phyloP scores from a whole-genome alignment of 2,329 filamentous ascomycete species.

The Lasiodiplodia sp. region DNA sequence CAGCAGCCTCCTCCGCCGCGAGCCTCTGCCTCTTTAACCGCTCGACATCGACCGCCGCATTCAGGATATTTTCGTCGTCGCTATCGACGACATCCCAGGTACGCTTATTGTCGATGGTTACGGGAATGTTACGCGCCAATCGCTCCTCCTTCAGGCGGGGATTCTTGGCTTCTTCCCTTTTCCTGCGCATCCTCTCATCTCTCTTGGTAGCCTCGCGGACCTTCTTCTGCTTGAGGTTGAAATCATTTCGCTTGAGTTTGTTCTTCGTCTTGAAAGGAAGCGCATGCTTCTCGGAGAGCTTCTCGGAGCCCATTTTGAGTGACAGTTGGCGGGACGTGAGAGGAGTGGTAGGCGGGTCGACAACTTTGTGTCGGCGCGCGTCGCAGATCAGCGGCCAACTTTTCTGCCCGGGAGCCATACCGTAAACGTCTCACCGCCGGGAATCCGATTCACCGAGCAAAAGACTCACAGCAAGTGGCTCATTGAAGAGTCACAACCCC shows the following conservation, averaged over 20 bases:
- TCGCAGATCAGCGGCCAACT: constrained; percentile 24
- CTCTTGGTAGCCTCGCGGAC: constrained; percentile 75
- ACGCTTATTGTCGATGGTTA: constrained; percentile 80
- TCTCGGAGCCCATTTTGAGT: constrained; percentile 58
- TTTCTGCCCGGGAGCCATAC: constrained; percentile 24
- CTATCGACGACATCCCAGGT: constrained; percentile 32
- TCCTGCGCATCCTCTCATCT: constrained; percentile 77
- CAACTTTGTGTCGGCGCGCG: constrained; percentile 9
- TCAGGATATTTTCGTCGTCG: constrained; percentile 38
- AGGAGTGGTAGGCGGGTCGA: constrained; percentile 4
- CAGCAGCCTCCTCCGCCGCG: constrained; percentile 29
- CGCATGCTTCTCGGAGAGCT: constrained; percentile 53
- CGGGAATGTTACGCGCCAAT: constrained; percentile 77
- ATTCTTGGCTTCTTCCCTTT: constrained; percentile 85
- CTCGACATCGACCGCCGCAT: constrained; percentile 54
- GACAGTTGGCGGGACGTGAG: constrained; percentile 8
- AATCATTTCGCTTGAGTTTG: constrained; percentile 78
- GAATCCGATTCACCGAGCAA: constrained; percentile 1
- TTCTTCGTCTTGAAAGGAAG: constrained; percentile 69
- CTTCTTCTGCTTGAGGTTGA: constrained; percentile 83
- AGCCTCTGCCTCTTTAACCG: constrained; percentile 31
- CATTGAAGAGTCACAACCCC: constrained; percentile 23
- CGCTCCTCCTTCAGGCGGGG: constrained; percentile 77
- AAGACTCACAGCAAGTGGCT: constrained; percentile 14
- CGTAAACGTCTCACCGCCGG: constrained; percentile 24